A percentile compares a stretch with the other conserved stretches of the same genome.
phyloP scores from a whole-genome alignment of 257 asterid genomes.

The Ligustrum vulgare region DNA sequence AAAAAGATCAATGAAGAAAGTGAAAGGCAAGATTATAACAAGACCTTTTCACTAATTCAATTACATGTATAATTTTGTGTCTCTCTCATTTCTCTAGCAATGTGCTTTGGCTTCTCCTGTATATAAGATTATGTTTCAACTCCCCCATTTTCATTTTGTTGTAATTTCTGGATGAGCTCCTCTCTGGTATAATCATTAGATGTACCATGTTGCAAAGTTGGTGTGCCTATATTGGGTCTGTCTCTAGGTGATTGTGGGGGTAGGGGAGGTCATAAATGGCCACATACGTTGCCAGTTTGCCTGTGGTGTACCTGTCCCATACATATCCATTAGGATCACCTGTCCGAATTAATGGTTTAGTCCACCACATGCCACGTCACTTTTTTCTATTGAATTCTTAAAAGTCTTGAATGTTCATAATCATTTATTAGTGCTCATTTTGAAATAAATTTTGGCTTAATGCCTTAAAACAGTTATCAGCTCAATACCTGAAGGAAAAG shows the following conservation, averaged over 20 bases:
- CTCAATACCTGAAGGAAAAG: constrained; percentile 81
- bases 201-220: background rate
- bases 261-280: background rate
- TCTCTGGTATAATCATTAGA: background rate
- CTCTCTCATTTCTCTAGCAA: background rate
- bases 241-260: background rate
- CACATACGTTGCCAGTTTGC: constrained; percentile 6
- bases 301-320: background rate
- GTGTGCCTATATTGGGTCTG: background rate
- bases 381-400: constrained; percentile 1
- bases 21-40: background rate
- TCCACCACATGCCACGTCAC: background rate
- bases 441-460: constrained; percentile 8
- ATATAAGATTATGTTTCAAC: background rate
- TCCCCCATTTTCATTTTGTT: background rate
- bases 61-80: background rate
- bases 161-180: background rate
- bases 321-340: background rate
- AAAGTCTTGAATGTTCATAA: constrained; percentile 3
- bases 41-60: background rate
- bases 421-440: constrained; percentile 16
- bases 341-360: background rate
- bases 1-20: background rate
- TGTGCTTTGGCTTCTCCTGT: background rate
- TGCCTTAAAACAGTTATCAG: constrained; percentile 73